Conservation (phyloP, 805 yeast species). For the Spathaspora arborariae region DNA sequence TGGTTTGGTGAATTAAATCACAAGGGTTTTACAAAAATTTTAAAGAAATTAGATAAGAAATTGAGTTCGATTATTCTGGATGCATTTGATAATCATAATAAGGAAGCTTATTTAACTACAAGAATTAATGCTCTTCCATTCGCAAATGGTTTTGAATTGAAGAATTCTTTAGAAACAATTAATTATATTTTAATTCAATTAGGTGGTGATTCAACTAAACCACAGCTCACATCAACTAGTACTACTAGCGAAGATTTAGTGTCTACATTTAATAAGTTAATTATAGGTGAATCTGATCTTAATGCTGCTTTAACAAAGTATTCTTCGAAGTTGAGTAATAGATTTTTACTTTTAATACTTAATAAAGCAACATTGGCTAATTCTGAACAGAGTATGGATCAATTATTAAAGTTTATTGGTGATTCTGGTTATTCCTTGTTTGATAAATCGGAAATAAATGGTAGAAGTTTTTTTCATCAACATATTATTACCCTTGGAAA, state of each 20-base stretch:
- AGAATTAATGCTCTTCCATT: conserved; percentile 74
- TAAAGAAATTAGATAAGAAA: conserved; percentile 89
- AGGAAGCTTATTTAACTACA: conserved; percentile 47
- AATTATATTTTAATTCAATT: conserved; percentile 50
- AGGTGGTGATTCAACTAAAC: conserved; percentile 28
- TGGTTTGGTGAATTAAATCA: conserved; percentile 94
- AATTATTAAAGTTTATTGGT: conserved; percentile 45
- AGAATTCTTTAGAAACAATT: conserved; percentile 48
- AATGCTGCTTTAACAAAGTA: conserved; percentile 40
- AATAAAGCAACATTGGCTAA: conserved; percentile 61
- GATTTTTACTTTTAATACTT: conserved; percentile 55
- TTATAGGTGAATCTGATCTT: conserved; percentile 36
- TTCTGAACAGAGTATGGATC: conserved; percentile 55
- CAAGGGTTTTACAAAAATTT: conserved; percentile 82
- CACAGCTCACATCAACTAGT: conserved; percentile 6
- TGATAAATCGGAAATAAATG: conserved; percentile 71
- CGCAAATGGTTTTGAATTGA: conserved; percentile 64
- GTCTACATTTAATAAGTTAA: conserved; percentile 19
- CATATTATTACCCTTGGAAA: conserved; percentile 77
- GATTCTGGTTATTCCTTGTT: conserved; percentile 33
- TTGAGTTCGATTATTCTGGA: conserved; percentile 19
- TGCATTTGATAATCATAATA: conserved; percentile 23
- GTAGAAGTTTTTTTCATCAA: conserved; percentile 82
- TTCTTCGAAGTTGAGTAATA: conserved; percentile 41
- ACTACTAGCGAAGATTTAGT: conserved; percentile 15